Base-by-base conservation (phyloP, 441 rosid genomes). In the Pelargonium myrrhifolium region DNA sequence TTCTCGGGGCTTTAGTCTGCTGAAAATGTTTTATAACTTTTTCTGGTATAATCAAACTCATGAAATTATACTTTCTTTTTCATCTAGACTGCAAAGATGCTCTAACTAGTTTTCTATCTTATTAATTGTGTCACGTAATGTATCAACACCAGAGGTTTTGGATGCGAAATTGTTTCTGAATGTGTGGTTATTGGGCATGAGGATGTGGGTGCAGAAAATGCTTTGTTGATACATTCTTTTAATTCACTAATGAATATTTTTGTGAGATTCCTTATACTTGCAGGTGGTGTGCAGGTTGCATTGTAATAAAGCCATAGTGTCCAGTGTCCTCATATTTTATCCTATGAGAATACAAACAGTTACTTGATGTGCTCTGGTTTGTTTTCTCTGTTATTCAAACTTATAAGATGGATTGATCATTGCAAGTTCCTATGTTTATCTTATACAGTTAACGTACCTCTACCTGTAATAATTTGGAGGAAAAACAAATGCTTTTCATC, bases 281-380 rank as follows among this genome's bases (percentile, higher is more conserved):
- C 42, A 43, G 73, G 53, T 43, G 71, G 68, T 61, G 67, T 59
- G 53, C 62, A 37, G 55, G n/a, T 12, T n/a, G 18, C 18, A 28
- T 56, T 37, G 18, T 45, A 62, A 65, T n/a, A 58, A n/a, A 9
- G 17, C 3, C 9, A 17, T 12, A 9, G 3, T 15, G 56, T 49
- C 56, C n/a, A 43, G n/a, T 11, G 14, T 43, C n/a, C 49, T 43
- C 12, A 43, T 14, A 21, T 62, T 49, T n/a, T 61, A 63, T 58
- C 58, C 18, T 0, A 53, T 17, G 55, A 60, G 49, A 56, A 14
- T 26, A 12, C 5, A 6, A 28, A 15, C 15, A 21, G 28, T 21
- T 67, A 64, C n/a, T 0, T 6, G 31, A 35, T 8, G 15, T 15
- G 0, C 56, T 45, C n/a, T 12, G 56, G 26, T 56, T 6, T 26